Conservation (phyloP, 1,284 basidiomycete species). For the Sanguinoderma infundibulare region DNA sequence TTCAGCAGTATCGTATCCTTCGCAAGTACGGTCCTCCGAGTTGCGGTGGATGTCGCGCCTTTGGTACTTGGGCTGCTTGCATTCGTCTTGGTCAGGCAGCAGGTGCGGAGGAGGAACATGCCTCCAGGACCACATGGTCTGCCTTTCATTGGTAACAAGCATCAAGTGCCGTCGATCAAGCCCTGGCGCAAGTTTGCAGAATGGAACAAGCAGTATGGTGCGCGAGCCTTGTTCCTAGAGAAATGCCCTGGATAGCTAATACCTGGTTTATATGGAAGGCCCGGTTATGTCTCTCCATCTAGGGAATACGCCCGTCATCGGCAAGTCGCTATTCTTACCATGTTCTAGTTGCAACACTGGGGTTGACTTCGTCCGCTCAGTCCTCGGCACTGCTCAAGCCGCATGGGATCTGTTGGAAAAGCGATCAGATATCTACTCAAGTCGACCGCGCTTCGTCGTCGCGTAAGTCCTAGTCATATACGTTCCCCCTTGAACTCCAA, state of each 20-base stretch:
- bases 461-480: conserved; percentile 35
- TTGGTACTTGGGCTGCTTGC: conserved; percentile 1
- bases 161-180: conserved; percentile 50
- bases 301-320: conserved; percentile 53
- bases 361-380: conserved; percentile 23
- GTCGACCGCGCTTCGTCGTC: conserved; percentile 54
- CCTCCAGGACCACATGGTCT: conserved; percentile 49
- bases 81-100: conserved; percentile 10
- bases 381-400: conserved; percentile 52
- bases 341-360: too few species aligned
- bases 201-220: conserved; percentile 53
- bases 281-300: conserved; percentile 59
- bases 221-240: conserved; percentile 2
- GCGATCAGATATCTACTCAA: conserved; percentile 53
- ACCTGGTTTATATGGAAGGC: conserved; percentile 33
- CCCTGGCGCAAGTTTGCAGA: conserved; percentile 56
- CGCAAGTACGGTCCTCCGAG: neutral
- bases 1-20: neutral
- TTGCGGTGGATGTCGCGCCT: neutral
- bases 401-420: conserved; percentile 60
- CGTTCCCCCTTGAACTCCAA: too few species aligned
- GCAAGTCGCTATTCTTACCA: conserved; percentile 27
- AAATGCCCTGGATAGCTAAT: too few species aligned
- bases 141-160: conserved; percentile 50
- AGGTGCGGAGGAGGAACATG: conserved; percentile 35